Conservation (phyloP, 768 basidiomycete genomes). For the Zangia roseola region DNA sequence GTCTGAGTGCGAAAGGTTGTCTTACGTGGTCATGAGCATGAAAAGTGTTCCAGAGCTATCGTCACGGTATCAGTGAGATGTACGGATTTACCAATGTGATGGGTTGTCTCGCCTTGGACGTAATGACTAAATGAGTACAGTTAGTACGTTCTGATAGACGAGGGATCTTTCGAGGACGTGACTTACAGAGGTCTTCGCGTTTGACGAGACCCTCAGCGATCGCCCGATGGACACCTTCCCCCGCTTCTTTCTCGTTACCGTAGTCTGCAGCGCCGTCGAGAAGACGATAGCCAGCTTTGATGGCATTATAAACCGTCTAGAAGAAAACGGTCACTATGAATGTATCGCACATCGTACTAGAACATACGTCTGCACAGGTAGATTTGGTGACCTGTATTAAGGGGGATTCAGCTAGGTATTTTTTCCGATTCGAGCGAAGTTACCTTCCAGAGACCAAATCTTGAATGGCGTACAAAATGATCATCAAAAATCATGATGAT, state of each 20-base stretch:
- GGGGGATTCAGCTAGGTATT: background rate
- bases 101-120: constrained; percentile 60
- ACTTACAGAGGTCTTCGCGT: constrained; percentile 82
- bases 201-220: constrained; percentile 80
- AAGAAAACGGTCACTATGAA: constrained; percentile 1
- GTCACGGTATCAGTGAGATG: constrained; percentile 5
- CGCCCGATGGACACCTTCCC: constrained; percentile 75
- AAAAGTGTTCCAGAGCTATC: constrained; percentile 85
- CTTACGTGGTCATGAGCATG: constrained; percentile 76
- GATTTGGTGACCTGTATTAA: constrained; percentile 52
- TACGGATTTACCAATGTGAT: background rate
- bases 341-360: background rate
- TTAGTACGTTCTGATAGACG: constrained; percentile 1
- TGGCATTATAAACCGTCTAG: constrained; percentile 79
- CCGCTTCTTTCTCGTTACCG: constrained; percentile 86
- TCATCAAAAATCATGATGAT: background rate
- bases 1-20: background rate
- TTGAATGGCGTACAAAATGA: constrained; percentile 24
- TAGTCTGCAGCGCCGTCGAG: constrained; percentile 86
- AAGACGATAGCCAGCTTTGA: constrained; percentile 84
- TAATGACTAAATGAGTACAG: constrained; percentile 54
- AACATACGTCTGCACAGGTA: constrained; percentile 57
- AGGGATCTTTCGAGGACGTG: background rate
- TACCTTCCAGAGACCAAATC: constrained; percentile 75
- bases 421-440: constrained; percentile 5